A percentile compares a stretch with the other conserved stretches of the same genome.
phyloP scores from a whole-genome alignment of 2,329 filamentous ascomycete genomes.

The Talaromyces sp. region DNA sequence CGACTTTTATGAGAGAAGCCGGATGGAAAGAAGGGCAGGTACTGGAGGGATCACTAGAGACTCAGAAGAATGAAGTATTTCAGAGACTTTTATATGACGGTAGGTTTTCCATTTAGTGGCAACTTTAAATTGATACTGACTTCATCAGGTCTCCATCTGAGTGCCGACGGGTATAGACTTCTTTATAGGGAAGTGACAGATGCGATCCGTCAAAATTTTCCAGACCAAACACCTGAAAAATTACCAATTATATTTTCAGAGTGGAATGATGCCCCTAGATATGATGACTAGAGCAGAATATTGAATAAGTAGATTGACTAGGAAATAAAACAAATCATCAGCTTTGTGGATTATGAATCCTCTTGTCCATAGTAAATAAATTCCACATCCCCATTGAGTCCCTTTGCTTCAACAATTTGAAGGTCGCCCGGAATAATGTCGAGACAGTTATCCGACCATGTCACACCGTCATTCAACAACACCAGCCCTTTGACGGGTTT shows the following conservation, averaged over 20 bases:
- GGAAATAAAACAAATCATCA: neutral
- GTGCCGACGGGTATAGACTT: neutral
- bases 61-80: neutral
- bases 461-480: neutral
- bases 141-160: neutral
- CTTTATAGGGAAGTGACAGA: neutral
- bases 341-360: neutral
- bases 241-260: neutral
- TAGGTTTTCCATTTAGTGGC: neutral
- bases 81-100: neutral
- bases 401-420: neutral
- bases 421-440: slow-evolving; percentile 6
- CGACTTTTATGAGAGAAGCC: slow-evolving; percentile 64
- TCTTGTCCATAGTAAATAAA: neutral
- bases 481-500: slow-evolving; percentile 6
- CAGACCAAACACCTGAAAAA: neutral
- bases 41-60: slow-evolving; percentile 47
- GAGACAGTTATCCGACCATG: slow-evolving; percentile 4
- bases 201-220: neutral
- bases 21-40: slow-evolving; percentile 49
- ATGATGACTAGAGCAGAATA: neutral
- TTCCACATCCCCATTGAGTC: neutral
- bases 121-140: neutral
- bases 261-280: neutral
- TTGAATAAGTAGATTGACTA: neutral